These are phyloP conservation scores for Aspergillus proliferans DNA, from an alignment of 2,329 filamentous ascomycete species.

Conservation along the genomic window DNA sequence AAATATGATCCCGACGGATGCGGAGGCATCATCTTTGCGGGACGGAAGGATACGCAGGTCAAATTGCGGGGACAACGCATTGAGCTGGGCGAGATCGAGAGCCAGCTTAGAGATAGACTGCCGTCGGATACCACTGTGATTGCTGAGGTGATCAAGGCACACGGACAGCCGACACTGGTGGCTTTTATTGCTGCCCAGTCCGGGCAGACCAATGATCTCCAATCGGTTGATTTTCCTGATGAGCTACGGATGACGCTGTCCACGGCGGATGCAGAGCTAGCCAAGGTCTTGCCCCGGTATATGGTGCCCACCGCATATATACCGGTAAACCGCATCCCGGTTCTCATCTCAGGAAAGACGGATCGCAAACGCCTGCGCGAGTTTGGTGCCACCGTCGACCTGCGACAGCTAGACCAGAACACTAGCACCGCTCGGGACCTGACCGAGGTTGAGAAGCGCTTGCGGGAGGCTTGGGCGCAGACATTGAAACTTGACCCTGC, in stretches of 20 bases:
- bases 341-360: too few species aligned
- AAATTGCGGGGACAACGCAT: slow-evolving; percentile 39
- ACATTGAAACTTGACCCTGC: slow-evolving; percentile 23
- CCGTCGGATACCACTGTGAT: slow-evolving; percentile 34
- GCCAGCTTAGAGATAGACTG: slow-evolving; percentile 25
- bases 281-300: too few species aligned
- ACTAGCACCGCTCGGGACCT: slow-evolving; percentile 6
- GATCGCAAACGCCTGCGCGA: too few species aligned
- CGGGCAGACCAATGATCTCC: too few species aligned
- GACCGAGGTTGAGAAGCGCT: slow-evolving; percentile 25
- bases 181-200: slow-evolving; percentile 3
- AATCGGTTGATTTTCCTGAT: too few species aligned
- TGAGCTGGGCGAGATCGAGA: slow-evolving; percentile 39
- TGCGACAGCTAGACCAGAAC: too few species aligned
- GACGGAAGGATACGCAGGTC: slow-evolving; percentile 37
- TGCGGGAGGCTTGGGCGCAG: slow-evolving; percentile 31
- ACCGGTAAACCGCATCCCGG: too few species aligned
- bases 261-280: too few species aligned
- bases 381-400: too few species aligned
- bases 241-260: too few species aligned
- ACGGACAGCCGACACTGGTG: slow-evolving; percentile 9
- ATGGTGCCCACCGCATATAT: too few species aligned
- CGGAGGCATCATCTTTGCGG: slow-evolving; percentile 32
- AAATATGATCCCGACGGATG: slow-evolving; percentile 27
- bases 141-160: slow-evolving; percentile 43